Evolutionary conservation across 106 monocot genomes (phyloP), one percentile per base, ranked within the genome.

Genomic region (Gastrodia elata): DNA sequence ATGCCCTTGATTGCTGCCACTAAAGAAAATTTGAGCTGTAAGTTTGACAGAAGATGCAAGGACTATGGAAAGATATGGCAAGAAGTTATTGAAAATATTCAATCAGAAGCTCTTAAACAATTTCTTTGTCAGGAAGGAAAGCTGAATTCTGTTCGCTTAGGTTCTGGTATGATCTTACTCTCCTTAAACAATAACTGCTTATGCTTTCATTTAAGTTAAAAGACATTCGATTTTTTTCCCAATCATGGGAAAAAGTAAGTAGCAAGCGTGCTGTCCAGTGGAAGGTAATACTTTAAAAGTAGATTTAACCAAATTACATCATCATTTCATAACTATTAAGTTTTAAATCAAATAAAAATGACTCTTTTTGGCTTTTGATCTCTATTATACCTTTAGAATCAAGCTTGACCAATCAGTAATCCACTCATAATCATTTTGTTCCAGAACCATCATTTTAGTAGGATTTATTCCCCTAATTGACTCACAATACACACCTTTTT

Each of bases 81-180:
- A 74, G 18, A 28, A 52, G 79, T 79, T 37, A 67, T 79, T 79
- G 79, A 74, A 26, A 73, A 79, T 74, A 68, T 79, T 55, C 73
- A 39, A 28, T 33, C 74, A 28, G 68, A 79, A 68, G 55, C 39
- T 14, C 74, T 79, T 36, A 79, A 68, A 56, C 67, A 68, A n/a
- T 79, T 79, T 49, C 68, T 79, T 13, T 73, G 6, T 56, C 56
- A 55, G 34, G 55, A 74, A 15, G 73, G 74, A 68, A 79, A 37
- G 38, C 40, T 79, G 49, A 36, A 10, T 68, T 73, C 74, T 39
- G 52, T 79, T 52, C 65, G 55, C 74, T 40, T 56, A 26, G 79
- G 73, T 40, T 30, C 68, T 27, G 79, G 73, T 74, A 79, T 65
- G 43, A 73, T 74, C 68, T 55, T 38, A 20, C 24, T 41, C 26